phyloP scores from a whole-genome alignment of 2,329 filamentous ascomycete genomes.

The Lecanicillium sp. region DNA sequence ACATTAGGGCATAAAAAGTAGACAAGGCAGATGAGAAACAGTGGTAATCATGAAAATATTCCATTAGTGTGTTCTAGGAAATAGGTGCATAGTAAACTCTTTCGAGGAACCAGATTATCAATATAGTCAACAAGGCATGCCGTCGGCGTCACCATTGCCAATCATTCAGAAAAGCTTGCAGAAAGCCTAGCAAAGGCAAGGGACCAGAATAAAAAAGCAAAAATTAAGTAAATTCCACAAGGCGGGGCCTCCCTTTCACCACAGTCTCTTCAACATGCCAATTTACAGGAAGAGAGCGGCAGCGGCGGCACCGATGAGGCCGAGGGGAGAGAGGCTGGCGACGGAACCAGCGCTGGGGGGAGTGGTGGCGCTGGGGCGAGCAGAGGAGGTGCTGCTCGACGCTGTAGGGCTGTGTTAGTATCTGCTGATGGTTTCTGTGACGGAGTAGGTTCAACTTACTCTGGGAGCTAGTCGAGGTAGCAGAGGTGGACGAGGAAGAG shows the following conservation, averaged over 20 bases:
- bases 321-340: background rate
- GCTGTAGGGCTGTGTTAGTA: background rate
- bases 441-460: background rate
- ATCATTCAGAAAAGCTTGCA: background rate
- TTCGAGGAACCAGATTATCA: background rate
- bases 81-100: background rate
- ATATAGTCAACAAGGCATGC: background rate
- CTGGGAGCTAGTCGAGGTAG: background rate
- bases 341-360: background rate
- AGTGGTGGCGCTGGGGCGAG: background rate
- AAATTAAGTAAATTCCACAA: background rate
- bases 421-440: too few relatives aligned
- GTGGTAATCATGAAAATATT: background rate
- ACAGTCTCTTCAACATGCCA: background rate
- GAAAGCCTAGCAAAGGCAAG: background rate
- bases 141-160: background rate
- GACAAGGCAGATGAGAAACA: background rate
- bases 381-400: background rate
- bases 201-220: background rate
- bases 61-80: background rate
- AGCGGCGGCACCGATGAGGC: slow-evolving; percentile 2
- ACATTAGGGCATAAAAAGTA: background rate
- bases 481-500: background rate
- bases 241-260: too few relatives aligned
- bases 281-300: slow-evolving; percentile 4